Conservation (phyloP, 1,284 basidiomycete species). For the Tilletia setariae region DNA sequence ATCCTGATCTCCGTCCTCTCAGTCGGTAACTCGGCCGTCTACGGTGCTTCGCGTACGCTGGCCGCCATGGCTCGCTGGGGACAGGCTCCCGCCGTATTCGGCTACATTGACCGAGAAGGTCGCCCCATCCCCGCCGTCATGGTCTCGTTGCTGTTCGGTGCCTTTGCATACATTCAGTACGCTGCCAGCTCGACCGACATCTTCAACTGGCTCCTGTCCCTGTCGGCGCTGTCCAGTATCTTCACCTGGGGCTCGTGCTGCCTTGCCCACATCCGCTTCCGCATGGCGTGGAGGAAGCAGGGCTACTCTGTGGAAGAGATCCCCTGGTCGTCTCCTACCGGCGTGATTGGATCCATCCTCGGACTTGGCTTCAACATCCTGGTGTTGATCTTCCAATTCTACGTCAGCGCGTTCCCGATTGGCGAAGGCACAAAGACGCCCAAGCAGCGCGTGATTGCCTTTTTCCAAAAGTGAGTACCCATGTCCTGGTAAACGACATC, state of each 20-base stretch:
- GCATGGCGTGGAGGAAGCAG: constrained; percentile 58
- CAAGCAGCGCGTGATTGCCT: constrained; percentile 53
- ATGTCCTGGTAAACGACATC: constrained; percentile 16
- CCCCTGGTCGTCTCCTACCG: constrained; percentile 58
- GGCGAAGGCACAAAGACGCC: constrained; percentile 37
- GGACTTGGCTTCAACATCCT: constrained; percentile 54
- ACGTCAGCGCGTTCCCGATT: constrained; percentile 44
- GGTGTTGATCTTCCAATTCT: constrained; percentile 50
- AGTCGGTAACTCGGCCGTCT: constrained; percentile 56
- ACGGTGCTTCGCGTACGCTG: constrained; percentile 55
- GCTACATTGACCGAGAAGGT: constrained; percentile 60
- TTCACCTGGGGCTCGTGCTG: constrained; percentile 56
- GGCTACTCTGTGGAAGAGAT: constrained; percentile 59
- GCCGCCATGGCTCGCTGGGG: constrained; percentile 53
- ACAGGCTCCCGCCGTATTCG: constrained; percentile 56
- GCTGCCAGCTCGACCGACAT: constrained; percentile 37
- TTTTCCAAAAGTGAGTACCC: constrained; percentile 55
- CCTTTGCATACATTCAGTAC: constrained; percentile 47
- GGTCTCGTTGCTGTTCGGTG: constrained; percentile 40
- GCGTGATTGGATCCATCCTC: constrained; percentile 57
- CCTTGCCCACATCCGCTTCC: constrained; percentile 57
- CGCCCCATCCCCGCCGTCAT: constrained; percentile 58
- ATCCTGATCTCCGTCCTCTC: constrained; percentile 56
- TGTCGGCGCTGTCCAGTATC: constrained; percentile 60
- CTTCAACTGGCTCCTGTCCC: constrained; percentile 59